Evolutionary conservation across 2,329 filamentous ascomycete species (phyloP), one percentile per base, ranked within the genome.

Genomic region (Dryadomyces sulphureus): DNA sequence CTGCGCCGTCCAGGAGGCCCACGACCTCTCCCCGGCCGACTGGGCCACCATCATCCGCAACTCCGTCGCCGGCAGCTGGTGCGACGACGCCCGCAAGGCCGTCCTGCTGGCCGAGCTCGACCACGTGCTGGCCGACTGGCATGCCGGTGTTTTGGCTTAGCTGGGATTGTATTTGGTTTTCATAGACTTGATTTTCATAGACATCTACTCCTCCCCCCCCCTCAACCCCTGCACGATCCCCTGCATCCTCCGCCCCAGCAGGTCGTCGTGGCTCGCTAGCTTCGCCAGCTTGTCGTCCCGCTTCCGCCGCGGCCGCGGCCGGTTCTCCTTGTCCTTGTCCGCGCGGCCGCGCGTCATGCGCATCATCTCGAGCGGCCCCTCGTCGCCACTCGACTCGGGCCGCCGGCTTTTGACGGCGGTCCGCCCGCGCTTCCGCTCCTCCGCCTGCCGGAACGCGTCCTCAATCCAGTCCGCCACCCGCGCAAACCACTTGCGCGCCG

Each of bases 401-500:
- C 8, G 22, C 39, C n/a, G n/a, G n/a, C n/a, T n/a, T n/a, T n/a
- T n/a, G n/a, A n/a, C n/a, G n/a, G n/a, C n/a, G 16, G 11, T 5
- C 24, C 39, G 22, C 6, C 27, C 11, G 14, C 39, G 8, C 14
- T 16, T n/a, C 14, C 38, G 21, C 22, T 22, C 62, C 41, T 73
- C 68, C 3, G 68, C 75, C 32, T 62, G 68, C 46, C 64, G 63
- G 43, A 94, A 90, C 0, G 88, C 72, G 24, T 88, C 79, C 41
- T 81, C 72, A 54, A 95, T 88, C 90, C 90, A 96, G 16, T 70
- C 66, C 0, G 79, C 81, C 51, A 84, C 85, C 30, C 82, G 75
- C 52, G 83, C 77, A 54, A 96, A 84, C 57, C 93, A 81, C 56
- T 81, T 83, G 85, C 88, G 94, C 1, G 85, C 89, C 8, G 92